Evolutionary conservation across 2,329 filamentous ascomycete genomes (phyloP).

Genomic region (Uncinocarpus reesii): DNA sequence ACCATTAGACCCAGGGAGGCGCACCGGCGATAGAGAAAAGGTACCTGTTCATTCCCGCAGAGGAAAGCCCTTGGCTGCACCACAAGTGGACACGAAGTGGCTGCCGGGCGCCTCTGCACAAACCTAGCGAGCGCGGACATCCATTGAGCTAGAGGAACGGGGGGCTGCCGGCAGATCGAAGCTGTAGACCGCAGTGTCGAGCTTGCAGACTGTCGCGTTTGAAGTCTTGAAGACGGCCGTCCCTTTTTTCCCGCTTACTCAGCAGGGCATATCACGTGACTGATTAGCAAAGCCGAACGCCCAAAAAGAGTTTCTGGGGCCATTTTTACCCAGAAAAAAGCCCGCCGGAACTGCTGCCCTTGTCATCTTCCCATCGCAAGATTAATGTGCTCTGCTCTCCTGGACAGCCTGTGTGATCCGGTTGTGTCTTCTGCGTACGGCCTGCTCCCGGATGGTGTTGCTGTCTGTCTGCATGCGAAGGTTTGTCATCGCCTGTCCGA

Average conservation of each 20-base stretch:
- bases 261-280: background rate
- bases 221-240: background rate
- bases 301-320: slow-evolving; percentile 5
- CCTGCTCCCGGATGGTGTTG: background rate
- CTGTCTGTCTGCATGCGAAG: background rate
- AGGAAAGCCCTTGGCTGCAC: background rate
- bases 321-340: background rate
- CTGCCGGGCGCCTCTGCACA: slow-evolving; percentile 9
- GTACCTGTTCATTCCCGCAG: background rate
- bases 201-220: background rate
- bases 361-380: slow-evolving; percentile 7
- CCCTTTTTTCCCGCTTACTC: background rate
- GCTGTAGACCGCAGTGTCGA: background rate
- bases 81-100: background rate
- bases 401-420: background rate
- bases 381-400: background rate
- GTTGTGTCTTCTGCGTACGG: background rate
- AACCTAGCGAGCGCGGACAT: slow-evolving; percentile 14
- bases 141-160: slow-evolving; percentile 12
- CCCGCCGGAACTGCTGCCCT: slow-evolving; percentile 1
- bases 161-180: background rate
- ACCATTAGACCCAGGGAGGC: background rate
- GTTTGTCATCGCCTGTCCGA: background rate
- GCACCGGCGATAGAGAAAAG: background rate
- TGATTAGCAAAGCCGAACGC: slow-evolving; percentile 6